Percentiles rank a stretch among this genome's conserved stretches.
Evolutionary conservation across 306 rosid genomes (phyloP).

Genomic region (Spatholobus suberectus): DNA sequence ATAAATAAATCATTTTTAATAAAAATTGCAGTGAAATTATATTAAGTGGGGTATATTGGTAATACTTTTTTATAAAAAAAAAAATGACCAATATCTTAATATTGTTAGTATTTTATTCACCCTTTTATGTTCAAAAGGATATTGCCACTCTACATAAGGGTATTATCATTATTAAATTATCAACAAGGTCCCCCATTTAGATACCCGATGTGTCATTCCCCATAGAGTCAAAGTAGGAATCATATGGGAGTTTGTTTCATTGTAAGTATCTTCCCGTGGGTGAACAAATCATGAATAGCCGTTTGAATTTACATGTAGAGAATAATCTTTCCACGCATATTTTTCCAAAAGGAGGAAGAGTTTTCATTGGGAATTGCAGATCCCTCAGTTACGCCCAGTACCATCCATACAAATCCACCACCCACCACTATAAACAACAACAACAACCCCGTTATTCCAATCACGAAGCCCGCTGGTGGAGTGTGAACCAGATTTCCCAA

Average conservation of each 20-base stretch:
- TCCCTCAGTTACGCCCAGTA: slow-evolving; percentile 38
- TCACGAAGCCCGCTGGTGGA: not conserved
- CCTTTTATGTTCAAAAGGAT: not conserved
- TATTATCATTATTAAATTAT: not conserved
- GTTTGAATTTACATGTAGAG: slow-evolving; percentile 38
- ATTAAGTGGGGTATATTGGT: not conserved
- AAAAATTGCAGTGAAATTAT: not conserved
- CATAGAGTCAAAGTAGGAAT: slow-evolving; percentile 38
- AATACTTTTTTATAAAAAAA: not conserved
- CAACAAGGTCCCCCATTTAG: not conserved
- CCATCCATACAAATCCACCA: slow-evolving; percentile 39
- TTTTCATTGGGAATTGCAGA: slow-evolving; percentile 61
- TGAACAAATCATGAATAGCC: slow-evolving; percentile 50
- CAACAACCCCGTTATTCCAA: slow-evolving; percentile 32
- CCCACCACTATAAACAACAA: slow-evolving; percentile 44
- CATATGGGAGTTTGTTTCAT: slow-evolving; percentile 39
- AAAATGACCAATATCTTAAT: not conserved
- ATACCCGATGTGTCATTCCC: not conserved
- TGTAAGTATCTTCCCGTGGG: slow-evolving; percentile 44
- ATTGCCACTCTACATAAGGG: not conserved
- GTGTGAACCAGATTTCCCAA: slow-evolving; percentile 22
- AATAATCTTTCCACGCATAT: not conserved
- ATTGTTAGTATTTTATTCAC: not conserved
- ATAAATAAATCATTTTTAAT: not conserved
- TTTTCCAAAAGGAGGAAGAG: slow-evolving; percentile 10